Evolutionary conservation across 106 monocot species (phyloP), one percentile per base, ranked within the genome.

Genomic region (Gastrodia elata): DNA sequence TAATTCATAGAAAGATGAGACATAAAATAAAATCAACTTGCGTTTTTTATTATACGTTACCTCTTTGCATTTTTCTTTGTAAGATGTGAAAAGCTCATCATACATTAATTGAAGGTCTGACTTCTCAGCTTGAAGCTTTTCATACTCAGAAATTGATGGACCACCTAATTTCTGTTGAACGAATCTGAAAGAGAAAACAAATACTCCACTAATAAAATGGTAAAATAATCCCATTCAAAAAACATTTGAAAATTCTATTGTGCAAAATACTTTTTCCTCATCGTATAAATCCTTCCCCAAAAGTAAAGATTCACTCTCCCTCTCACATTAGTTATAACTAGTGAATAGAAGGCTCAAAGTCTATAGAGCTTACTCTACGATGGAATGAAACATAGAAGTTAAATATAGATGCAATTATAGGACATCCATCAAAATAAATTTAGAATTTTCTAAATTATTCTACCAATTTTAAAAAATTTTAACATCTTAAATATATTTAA

Each of bases 41-140:
- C 38, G 16, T n/a, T 68, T 68, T 38, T n/a, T 3, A 68, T 38
- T 39, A n/a, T 24, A 40, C 2, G 39, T 49, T 80, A 95, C 94
- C 89, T 83, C 70, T 77, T 78, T 80, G 78, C 85, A 89, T 75
- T 80, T 85, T 69, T 89, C 87, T 75, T 64, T 80, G 77, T 95
- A 88, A 57, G 80, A 70, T 38, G 55, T 64, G 22, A 87, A 77
- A 32, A 95, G 89, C 56, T 95, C 80, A 38, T 91, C 87, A 77
- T 91, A 91, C 82, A 89, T 91, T 35, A 87, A 74, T 67, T 95
- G 89, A 78, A 95, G 67, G 74, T 89, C 91, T 65, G 85, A 79
- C 73, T 89, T 95, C 82, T 95, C 94, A 59, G 87, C 94, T 68
- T 89, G 79, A 72, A 95, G 87, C 59, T 85, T 95, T 84, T 92